Evolutionary conservation across 2,329 filamentous ascomycete species (phyloP).

Genomic region (Colletotrichum higginsianum): DNA sequence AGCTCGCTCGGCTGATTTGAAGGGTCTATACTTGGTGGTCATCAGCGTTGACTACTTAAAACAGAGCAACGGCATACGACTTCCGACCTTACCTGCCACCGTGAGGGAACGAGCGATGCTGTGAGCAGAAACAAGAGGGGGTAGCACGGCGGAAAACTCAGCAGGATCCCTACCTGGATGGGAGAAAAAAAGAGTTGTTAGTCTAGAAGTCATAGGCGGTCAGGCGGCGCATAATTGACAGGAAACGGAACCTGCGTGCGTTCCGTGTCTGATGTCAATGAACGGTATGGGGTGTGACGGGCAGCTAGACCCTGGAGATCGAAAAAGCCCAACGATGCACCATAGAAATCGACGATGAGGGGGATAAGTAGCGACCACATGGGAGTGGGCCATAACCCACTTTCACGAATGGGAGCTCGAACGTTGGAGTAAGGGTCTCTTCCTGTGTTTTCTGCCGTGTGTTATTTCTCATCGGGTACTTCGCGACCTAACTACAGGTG

Average conservation of each 20-base stretch:
- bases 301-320: slow-evolving; percentile 41
- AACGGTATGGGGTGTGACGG: slow-evolving; percentile 13
- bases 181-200: slow-evolving; percentile 19
- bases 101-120: too few relatives aligned
- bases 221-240: slow-evolving; percentile 31
- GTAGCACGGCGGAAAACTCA: not conserved
- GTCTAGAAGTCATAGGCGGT: too few relatives aligned
- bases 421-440: not conserved
- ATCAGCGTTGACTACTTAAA: too few relatives aligned
- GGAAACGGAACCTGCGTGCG: slow-evolving; percentile 34
- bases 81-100: too few relatives aligned
- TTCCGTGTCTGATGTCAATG: slow-evolving; percentile 31
- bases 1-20: too few relatives aligned
- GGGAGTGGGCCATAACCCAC: slow-evolving; percentile 14
- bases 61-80: not conserved
- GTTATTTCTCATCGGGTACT: too few relatives aligned
- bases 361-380: slow-evolving; percentile 31
- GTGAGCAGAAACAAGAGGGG: not conserved
- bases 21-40: too few relatives aligned
- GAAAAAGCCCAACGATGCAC: slow-evolving; percentile 31
- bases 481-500: too few relatives aligned
- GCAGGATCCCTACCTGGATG: slow-evolving; percentile 14
- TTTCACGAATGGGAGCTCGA: slow-evolving; percentile 2
- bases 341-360: slow-evolving; percentile 40
- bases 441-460: too few relatives aligned